Percentiles rank a stretch among this genome's conserved stretches.
Conservation (phyloP, 495 filamentous ascomycete species). For the Chaetomium fimeti region DNA sequence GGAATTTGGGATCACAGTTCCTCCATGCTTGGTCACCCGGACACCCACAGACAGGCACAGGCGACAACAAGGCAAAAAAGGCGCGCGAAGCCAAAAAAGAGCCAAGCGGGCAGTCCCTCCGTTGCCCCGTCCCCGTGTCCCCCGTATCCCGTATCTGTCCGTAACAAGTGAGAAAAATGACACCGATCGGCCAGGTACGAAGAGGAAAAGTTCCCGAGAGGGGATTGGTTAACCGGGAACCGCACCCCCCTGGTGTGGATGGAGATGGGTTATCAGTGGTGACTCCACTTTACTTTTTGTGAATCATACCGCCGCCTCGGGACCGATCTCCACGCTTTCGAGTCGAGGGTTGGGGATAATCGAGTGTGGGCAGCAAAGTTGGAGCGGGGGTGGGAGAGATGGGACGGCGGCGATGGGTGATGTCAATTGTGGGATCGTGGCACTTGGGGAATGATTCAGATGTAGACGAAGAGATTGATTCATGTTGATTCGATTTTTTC, state of each 20-base stretch:
- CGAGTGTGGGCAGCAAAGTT: neutral
- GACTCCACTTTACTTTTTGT: conserved; percentile 4
- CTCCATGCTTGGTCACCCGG: conserved; percentile 11
- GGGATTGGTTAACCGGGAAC: too few relatives aligned
- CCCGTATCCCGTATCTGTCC: neutral
- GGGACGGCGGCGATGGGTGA: neutral
- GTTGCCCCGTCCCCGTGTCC: neutral
- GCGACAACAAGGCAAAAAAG: too few relatives aligned
- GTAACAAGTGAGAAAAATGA: neutral
- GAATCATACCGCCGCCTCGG: conserved; percentile 27
- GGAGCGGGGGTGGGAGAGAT: neutral
- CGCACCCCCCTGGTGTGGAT: neutral
- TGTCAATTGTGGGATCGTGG: neutral
- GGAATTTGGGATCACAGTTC: neutral
- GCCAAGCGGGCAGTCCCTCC: conserved; percentile 1
- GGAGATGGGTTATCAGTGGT: too few relatives aligned
- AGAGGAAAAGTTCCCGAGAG: neutral
- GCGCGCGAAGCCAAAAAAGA: neutral
- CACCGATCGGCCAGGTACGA: neutral
- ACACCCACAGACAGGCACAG: neutral
- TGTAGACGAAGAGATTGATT: neutral
- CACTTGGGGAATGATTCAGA: neutral
- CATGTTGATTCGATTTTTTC: neutral
- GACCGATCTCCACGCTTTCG: conserved; percentile 21
- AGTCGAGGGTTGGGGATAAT: neutral